A percentile compares a stretch with the other conserved stretches of the same genome.
phyloP scores from a whole-genome alignment of 768 basidiomycete species.

The Collybiopsis luxurians region DNA sequence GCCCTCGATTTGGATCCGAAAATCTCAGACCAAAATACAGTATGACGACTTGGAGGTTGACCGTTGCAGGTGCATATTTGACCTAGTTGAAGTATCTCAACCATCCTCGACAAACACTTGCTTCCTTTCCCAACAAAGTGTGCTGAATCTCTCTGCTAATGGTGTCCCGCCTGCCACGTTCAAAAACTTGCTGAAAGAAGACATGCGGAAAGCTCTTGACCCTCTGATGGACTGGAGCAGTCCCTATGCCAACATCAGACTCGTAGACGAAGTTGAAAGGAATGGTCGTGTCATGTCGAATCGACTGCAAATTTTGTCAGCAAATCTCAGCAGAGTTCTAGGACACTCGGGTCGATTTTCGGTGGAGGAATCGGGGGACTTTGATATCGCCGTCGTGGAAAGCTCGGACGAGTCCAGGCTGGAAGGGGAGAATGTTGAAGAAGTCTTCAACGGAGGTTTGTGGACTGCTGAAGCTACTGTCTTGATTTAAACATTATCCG shows the following conservation, averaged over 20 bases:
- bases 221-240: constrained; percentile 52
- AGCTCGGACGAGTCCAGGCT: constrained; percentile 24
- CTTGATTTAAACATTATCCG: neutral
- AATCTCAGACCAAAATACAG: constrained; percentile 59
- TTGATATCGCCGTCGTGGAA: neutral
- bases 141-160: constrained; percentile 61
- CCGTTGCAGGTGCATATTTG: constrained; percentile 57
- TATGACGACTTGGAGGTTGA: constrained; percentile 21
- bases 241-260: constrained; percentile 40
- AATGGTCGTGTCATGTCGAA: constrained; percentile 42
- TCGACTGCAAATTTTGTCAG: constrained; percentile 43
- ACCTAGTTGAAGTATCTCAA: constrained; percentile 45
- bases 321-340: constrained; percentile 51
- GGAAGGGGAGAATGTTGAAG: constrained; percentile 17
- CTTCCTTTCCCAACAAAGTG: constrained; percentile 50
- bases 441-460: constrained; percentile 12
- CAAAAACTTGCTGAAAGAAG: constrained; percentile 43
- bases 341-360: constrained; percentile 41
- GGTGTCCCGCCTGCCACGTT: constrained; percentile 46
- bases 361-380: constrained; percentile 9
- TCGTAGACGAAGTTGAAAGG: constrained; percentile 50
- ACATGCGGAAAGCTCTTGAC: constrained; percentile 44
- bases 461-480: no score
- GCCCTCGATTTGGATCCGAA: constrained; percentile 58
- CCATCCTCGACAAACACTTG: constrained; percentile 41